phyloP scores from a whole-genome alignment of 352 stramenopile genomes.

The Thraustochytrium sp. region DNA sequence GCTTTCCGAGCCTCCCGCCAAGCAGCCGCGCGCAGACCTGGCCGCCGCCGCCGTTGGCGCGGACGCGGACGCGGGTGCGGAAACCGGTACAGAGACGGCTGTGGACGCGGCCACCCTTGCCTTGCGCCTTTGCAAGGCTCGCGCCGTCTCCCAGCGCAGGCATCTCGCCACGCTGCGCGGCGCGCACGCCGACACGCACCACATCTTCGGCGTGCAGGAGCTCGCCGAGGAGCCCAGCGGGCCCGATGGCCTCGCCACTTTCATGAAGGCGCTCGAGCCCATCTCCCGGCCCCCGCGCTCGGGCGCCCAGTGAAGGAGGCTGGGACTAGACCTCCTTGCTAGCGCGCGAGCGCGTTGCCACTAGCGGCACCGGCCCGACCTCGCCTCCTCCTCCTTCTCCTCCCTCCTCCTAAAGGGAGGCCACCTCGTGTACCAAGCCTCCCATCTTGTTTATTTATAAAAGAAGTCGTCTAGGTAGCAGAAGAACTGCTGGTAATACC shows the following conservation, averaged over 20 bases:
- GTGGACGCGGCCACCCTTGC: background rate
- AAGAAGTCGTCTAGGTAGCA: constrained; percentile 48
- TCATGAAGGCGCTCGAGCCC: background rate
- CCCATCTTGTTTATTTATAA: background rate
- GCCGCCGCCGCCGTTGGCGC: too few relatives aligned
- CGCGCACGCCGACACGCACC: background rate
- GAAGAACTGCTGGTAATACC: constrained; percentile 55
- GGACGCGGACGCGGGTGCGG: background rate
- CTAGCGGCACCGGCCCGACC: background rate
- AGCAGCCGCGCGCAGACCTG: background rate
- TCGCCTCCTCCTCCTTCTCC: too few relatives aligned
- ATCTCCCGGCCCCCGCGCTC: too few relatives aligned
- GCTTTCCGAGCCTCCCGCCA: background rate
- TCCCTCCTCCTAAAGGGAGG: too few relatives aligned
- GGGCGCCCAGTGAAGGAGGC: too few relatives aligned
- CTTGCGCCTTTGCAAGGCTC: background rate
- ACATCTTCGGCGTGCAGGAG: background rate
- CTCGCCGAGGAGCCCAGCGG: background rate
- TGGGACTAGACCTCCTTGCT: too few relatives aligned
- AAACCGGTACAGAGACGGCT: background rate
- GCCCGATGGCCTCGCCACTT: background rate
- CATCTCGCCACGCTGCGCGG: background rate
- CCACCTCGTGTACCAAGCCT: background rate
- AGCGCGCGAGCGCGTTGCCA: too few relatives aligned
- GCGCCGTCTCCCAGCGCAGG: background rate